Base-by-base conservation (phyloP, 2,329 filamentous ascomycete species). In the Epichloe bromicola region DNA sequence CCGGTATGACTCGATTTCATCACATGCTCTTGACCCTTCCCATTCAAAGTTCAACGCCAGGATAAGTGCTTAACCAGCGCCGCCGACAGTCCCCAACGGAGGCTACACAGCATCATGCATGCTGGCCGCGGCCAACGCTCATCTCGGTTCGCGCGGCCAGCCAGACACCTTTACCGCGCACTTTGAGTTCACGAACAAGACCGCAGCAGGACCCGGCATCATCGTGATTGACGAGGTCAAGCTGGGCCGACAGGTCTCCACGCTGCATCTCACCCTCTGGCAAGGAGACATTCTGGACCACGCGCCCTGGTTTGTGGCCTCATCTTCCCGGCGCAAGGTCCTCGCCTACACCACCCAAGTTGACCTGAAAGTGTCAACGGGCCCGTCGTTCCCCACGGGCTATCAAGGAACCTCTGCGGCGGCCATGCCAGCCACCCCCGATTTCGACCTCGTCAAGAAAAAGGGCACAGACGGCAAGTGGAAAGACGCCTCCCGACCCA, bases 51-150 rank as follows among this genome's bases (percentile, higher is more conserved):
- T 30, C 30, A 30, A 30, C 30, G 0, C 30, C 30, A 11, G n/a
- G 40, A 42, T 42, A 10, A 40, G 3, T 45, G 19, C 20, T 33
- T 23, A 43, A 40, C 40, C 44, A 26, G 26, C 10, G 7, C 23
- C 41, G 20, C 15, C 15, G 10, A 11, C 42, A 62, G 62, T 71
- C n/a, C 68, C 69, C 14, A 68, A 72, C 39, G 68, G 69, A 42
- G 69, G 68, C 34, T 72, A 71, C 53, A 59, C 65, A 1, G 62
- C 67, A 4, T 61, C 63, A 3, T 64, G 64, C 48, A 59, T 72
- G 46, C 56, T 70, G 50, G 53, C 57, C 11, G 63, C 63, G 3
- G 61, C 61, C 5, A 56, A 54, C 11, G 46, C 54, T 10, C 63
- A 67, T 52, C 60, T 69, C 15, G 45, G 51, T 11, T 38, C 54